phyloP scores from a whole-genome alignment of 73 alveolate species.

The Paramecium sexaurelia region DNA sequence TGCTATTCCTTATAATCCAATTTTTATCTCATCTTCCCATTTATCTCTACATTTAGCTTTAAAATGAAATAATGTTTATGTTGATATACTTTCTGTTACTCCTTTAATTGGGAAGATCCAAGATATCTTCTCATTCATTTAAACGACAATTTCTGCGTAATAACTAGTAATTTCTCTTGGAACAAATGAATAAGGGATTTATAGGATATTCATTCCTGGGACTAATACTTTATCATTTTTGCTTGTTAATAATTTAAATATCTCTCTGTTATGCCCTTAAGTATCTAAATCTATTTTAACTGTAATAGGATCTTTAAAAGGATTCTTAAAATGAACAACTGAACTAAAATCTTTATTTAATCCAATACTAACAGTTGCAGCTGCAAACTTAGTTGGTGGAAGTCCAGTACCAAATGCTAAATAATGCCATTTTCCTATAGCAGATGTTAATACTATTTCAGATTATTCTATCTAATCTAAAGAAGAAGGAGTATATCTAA shows the following conservation, averaged over 20 bases:
- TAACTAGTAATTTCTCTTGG: slow-evolving; percentile 92
- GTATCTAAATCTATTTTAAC: slow-evolving; percentile 77
- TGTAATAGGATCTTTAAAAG: slow-evolving; percentile 91
- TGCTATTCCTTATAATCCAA: slow-evolving; percentile 58
- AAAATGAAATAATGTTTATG: slow-evolving; percentile 1
- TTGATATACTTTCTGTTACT: slow-evolving; percentile 44
- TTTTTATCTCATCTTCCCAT: slow-evolving; percentile 36
- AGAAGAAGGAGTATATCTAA: slow-evolving; percentile 93
- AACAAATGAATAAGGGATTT: slow-evolving; percentile 84
- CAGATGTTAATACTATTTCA: slow-evolving; percentile 80
- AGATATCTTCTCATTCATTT: slow-evolving; percentile 61
- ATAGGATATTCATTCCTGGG: slow-evolving; percentile 91
- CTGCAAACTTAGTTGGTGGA: slow-evolving; percentile 97
- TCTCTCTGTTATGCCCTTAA: slow-evolving; percentile 80
- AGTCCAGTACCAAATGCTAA: slow-evolving; percentile 94
- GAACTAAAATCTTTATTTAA: slow-evolving; percentile 94
- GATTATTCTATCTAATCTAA: slow-evolving; percentile 89
- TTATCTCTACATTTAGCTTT: slow-evolving; percentile 65
- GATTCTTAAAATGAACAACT: slow-evolving; percentile 95
- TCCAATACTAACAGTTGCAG: slow-evolving; percentile 91
- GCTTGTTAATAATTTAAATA: slow-evolving; percentile 85
- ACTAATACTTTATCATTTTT: slow-evolving; percentile 88
- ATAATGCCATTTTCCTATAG: slow-evolving; percentile 97
- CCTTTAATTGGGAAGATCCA: slow-evolving; percentile 65
- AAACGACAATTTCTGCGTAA: slow-evolving; percentile 91